Evolutionary conservation across 495 filamentous ascomycete species (phyloP).

Genomic region (Hypomontagnella monticulosa): DNA sequence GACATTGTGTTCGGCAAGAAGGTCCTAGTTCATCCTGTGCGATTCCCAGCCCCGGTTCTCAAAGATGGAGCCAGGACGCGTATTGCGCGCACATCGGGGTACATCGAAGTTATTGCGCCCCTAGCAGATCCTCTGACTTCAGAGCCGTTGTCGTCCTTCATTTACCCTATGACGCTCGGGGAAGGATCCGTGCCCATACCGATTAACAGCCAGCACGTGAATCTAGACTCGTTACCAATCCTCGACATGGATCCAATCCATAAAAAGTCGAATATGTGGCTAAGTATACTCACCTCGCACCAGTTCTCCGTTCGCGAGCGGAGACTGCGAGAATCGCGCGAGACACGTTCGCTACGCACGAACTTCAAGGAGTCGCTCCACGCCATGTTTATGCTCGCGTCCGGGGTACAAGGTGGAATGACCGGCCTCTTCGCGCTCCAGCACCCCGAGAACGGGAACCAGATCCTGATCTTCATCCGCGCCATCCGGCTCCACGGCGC

Average conservation of each 20-base stretch:
- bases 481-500: conserved; percentile 54
- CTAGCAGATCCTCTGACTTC: conserved; percentile 44
- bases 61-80: conserved; percentile 46
- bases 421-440: conserved; percentile 52
- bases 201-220: conserved; percentile 54
- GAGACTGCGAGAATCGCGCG: conserved; percentile 37
- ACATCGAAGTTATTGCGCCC: conserved; percentile 56
- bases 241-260: conserved; percentile 41
- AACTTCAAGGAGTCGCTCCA: conserved; percentile 62
- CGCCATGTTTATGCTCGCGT: conserved; percentile 55
- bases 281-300: conserved; percentile 48
- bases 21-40: conserved; percentile 36
- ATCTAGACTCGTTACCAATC: conserved; percentile 55
- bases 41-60: conserved; percentile 55
- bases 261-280: conserved; percentile 44
- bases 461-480: conserved; percentile 54
- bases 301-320: conserved; percentile 56
- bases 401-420: conserved; percentile 52
- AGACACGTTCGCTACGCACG: conserved; percentile 39
- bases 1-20: conserved; percentile 44
- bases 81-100: conserved; percentile 58
- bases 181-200: conserved; percentile 36
- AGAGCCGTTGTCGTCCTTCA: conserved; percentile 30
- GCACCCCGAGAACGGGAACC: conserved; percentile 41
- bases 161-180: conserved; percentile 44